Percentiles rank a stretch among this genome's conserved stretches.
phyloP scores from a whole-genome alignment of 1,284 basidiomycete species.

The Fistulinella cinereoalba region DNA sequence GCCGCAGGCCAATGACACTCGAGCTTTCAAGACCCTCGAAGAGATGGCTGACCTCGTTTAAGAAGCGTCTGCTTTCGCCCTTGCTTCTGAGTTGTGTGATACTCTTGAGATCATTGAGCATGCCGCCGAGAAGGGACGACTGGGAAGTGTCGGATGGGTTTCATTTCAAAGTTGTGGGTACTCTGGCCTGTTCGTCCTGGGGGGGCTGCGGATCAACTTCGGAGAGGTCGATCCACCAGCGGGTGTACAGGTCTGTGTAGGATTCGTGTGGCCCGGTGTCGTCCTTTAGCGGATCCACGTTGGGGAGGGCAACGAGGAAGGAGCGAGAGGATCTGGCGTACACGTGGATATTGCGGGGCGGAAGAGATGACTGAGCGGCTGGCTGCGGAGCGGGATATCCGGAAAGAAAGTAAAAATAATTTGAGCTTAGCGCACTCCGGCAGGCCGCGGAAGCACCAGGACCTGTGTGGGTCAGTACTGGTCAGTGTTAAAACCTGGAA shows the following conservation, averaged over 20 bases:
- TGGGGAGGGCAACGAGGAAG: constrained; percentile 61
- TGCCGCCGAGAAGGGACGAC: constrained; percentile 42
- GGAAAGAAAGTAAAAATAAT: constrained; percentile 12
- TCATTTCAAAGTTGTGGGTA: constrained; percentile 24
- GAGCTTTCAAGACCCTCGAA: constrained; percentile 68
- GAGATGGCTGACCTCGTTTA: constrained; percentile 78
- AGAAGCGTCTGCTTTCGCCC: constrained; percentile 73
- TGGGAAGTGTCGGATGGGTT: constrained; percentile 21
- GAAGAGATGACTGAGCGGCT: constrained; percentile 21
- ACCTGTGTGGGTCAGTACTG: too few relatives aligned
- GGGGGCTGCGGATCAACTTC: constrained; percentile 59
- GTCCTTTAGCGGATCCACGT: constrained; percentile 29
- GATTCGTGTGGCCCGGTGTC: constrained; percentile 61
- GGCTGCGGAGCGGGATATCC: constrained; percentile 12
- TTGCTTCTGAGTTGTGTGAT: constrained; percentile 75
- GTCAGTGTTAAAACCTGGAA: too few relatives aligned
- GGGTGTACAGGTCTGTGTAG: constrained; percentile 60
- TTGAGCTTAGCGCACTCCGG: too few relatives aligned
- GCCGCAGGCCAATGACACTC: constrained; percentile 52
- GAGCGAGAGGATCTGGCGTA: constrained; percentile 75
- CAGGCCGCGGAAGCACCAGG: too few relatives aligned
- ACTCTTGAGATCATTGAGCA: constrained; percentile 75
- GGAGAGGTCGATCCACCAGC: constrained; percentile 73
- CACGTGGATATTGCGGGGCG: constrained; percentile 49
- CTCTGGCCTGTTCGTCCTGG: constrained; percentile 9